Base-by-base conservation (phyloP, 306 rosid species). In the Medicago truncatula region DNA sequence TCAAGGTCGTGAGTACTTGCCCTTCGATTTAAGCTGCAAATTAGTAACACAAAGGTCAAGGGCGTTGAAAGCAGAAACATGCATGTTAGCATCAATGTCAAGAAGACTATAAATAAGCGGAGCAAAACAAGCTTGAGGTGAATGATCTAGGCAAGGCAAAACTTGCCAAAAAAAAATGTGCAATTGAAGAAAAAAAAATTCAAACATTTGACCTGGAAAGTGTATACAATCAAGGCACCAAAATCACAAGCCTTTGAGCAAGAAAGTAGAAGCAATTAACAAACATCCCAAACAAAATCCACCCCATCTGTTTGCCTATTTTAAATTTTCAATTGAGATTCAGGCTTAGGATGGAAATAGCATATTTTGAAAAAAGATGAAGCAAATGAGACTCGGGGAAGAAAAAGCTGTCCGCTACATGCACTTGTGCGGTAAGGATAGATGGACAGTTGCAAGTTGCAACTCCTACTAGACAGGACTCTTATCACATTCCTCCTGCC, bases 21-120 rank as follows among this genome's bases (percentile, higher is more conserved):
- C 80, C 93, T 91, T 60, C 97, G 76, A 46, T 87, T 91, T 60
- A 88, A 83, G 78, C 99, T 92, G 93, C 67, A 73, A 71, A 81
- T 28, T 41, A 78, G 72, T 11, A 49, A n/a, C 43, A 64, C 81
- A 67, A 67, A 72, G 50, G 67, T 81, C 74, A 84, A 76, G 44
- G 69, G 72, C 5, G 21, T 76, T 39, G 64, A 39, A 79, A 56
- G 40, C 18, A 43, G 23, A 72, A 59, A 12, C 69, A n/a, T 54
- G 20, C 54, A 78, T 8, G 52, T 43, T 41, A 41, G 41, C 56
- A 71, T 52, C 76, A 50, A 71, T 66, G 76, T 40, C 63, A 60
- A 67, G 13, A 74, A 68, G 78, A 75, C n/a, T 70, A 36, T 16
- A 54, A 60, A 73, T 15, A 56, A 52, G 69, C 28, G 67, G 31